Base-by-base conservation (phyloP, 345 rosid species). In the Gossypium thurberi region DNA sequence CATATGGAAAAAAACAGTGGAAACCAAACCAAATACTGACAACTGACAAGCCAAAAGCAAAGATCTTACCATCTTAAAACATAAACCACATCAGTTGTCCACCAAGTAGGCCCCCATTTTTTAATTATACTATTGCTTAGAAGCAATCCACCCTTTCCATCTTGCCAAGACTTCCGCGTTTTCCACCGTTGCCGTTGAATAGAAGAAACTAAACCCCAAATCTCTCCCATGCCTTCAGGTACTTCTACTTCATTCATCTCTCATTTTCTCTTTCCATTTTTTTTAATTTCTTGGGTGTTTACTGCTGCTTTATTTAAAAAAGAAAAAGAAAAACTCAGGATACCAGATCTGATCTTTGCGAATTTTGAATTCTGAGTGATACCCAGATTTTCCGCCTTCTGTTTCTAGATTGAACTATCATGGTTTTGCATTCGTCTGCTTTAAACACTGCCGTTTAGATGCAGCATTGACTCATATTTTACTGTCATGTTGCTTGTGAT, bases 331-430 rank as follows among this genome's bases (percentile, higher is more conserved):
- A 10, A 11, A 56, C 12, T 12, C 40, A 2, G 11, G 33, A 15
- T 52, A 56, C 65, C 56, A 70, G 85, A 82, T 82, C 83, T 61
- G 59, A 77, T 59, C 47, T 52, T 74, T n/a, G 26, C 5, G 7
- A 18, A 55, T 69, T 44, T 12, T 70, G 73, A 67, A 62, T 61
- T 52, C 46, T 42, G 68, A 56, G 52, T 56, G 25, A 51, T 72
- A 44, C 65, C 62, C 73, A 59, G 28, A 59, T 59, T 73, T 48
- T 12, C 65, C 12, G 15, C 48, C 23, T 21, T 25, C 76, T 59
- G 67, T 75, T 40, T 79, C 65, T 55, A 17, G 47, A 52, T 67
- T 40, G 67, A 21, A 18, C 48, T 72, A 12, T 13, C 25, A 15
- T 10, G 10, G 10, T 13, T 15, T 48, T 76, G 43, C 26, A 8